Evolutionary conservation across 2,329 filamentous ascomycete genomes (phyloP).

Genomic region (Fusarium sp.): DNA sequence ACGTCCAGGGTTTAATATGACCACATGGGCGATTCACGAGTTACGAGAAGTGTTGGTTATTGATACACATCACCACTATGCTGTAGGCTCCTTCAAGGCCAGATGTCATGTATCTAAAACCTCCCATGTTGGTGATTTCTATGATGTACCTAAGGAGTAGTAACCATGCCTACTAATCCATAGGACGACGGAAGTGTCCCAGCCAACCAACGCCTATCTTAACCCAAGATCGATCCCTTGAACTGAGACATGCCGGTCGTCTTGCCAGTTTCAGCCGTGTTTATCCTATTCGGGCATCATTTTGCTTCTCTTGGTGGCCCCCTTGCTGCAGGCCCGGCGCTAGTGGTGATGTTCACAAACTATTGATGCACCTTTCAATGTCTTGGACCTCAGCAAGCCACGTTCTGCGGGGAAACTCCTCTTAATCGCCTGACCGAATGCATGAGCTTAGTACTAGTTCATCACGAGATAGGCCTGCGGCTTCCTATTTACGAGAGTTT

Average conservation of each 20-base stretch:
- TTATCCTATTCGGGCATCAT: neutral
- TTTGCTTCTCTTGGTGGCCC: neutral
- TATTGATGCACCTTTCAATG: neutral
- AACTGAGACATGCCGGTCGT: neutral
- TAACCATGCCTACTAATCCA: too few relatives aligned
- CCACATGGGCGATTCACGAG: neutral
- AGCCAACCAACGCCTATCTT: neutral
- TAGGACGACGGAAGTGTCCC: neutral
- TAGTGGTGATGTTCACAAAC: neutral
- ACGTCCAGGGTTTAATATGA: too few relatives aligned
- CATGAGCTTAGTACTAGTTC: neutral
- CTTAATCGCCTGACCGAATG: neutral
- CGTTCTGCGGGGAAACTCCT: neutral
- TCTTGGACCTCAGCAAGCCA: neutral
- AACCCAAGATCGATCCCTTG: neutral
- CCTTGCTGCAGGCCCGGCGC: neutral
- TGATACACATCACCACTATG: neutral
- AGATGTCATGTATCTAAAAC: too few relatives aligned
- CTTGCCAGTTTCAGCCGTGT: neutral
- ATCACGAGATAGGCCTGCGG: neutral
- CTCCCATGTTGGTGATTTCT: too few relatives aligned
- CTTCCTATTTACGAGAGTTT: neutral
- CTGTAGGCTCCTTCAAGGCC: neutral
- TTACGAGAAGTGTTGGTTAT: too few relatives aligned
- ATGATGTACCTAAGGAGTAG: too few relatives aligned